Evolutionary conservation across 1,284 basidiomycete species (phyloP), one percentile per base, ranked within the genome.

Genomic region (Mycena citricolor): DNA sequence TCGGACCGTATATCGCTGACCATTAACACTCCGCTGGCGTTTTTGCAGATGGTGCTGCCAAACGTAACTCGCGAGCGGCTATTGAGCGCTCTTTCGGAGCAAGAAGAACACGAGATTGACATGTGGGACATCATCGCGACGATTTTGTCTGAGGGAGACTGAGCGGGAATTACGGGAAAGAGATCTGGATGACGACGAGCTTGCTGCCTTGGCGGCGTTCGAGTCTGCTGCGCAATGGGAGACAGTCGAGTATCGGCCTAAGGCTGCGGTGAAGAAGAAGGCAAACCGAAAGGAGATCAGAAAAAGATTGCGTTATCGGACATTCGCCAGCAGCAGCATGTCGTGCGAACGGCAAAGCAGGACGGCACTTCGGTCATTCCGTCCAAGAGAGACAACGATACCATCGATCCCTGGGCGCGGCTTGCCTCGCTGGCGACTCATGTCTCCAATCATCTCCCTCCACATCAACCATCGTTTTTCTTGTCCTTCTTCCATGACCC

Each of bases 401-500:
- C 35, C 28, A 51, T 49, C 0, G 83, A 86, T 58, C 75, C 79
- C 12, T 89, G 86, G 86, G 82, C 79, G 0, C 79, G 81, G 48
- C 62, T 87, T n/a, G 70, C 75, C 2, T 88, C 85, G 2, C 61
- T 89, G 8, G 79, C 86, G 1, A 67, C 77, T 0, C 74, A 80
- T 44, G 65, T 88, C 12, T 67, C 82, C 1, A 67, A 70, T 2
- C 68, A 86, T 20, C 65, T 89, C 22, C 74, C 77, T 5, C 66
- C 77, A 2, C 67, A 77, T 42, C 61, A 71, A 0, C 52, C 74
- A 0, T 66, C 76, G 1, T 75, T 73, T 46, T 86, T 86, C 60
- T 71, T 69, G 38, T 81, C 83, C 2, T 70, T 75, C 47, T 84
- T 89, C 57, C 86, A 88, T 57, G 77, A 75, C 0, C 84, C 84